Conservation (phyloP, 176 grass and related monocot species). For the Eragrostis nindensis region DNA sequence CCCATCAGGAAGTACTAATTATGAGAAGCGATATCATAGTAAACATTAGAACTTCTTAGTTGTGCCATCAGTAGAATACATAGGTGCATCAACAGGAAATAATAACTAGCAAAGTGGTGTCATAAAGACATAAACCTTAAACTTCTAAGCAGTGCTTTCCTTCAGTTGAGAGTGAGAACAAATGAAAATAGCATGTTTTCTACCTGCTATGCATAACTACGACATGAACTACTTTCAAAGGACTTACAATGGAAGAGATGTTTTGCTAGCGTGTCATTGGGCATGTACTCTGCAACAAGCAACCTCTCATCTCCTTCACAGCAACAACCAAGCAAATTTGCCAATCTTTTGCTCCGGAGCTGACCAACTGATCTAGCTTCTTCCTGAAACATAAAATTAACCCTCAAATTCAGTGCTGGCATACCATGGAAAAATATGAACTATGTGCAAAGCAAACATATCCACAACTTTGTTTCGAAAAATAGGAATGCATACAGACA, state of each 20-base stretch:
- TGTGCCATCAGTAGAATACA: slow-evolving; percentile 1
- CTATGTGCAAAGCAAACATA: slow-evolving; percentile 2
- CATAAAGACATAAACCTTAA: too few relatives aligned
- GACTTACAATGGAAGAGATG: slow-evolving; percentile 98
- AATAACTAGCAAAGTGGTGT: background rate
- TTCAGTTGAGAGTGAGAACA: background rate
- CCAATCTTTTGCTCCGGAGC: slow-evolving; percentile 78
- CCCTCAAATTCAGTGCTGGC: background rate
- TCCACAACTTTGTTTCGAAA: background rate
- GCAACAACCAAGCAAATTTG: slow-evolving; percentile 95
- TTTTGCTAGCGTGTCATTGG: slow-evolving; percentile 93
- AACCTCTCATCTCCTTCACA: slow-evolving; percentile 97
- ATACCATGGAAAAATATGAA: slow-evolving; percentile 16
- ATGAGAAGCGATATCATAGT: background rate
- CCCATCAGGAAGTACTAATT: background rate
- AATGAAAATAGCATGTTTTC: background rate
- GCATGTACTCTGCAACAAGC: slow-evolving; percentile 98
- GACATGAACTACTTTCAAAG: background rate
- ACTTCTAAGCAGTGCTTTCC: background rate
- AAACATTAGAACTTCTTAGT: background rate
- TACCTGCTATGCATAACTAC: slow-evolving; percentile 26
- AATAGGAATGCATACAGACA: slow-evolving; percentile 1
- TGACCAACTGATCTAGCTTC: slow-evolving; percentile 90
- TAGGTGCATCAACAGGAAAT: background rate
- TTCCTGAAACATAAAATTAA: slow-evolving; percentile 64